Evolutionary conservation across 176 grass and related monocot species (phyloP), one percentile per base, ranked within the genome.

Genomic region (Panicum miliaceum): DNA sequence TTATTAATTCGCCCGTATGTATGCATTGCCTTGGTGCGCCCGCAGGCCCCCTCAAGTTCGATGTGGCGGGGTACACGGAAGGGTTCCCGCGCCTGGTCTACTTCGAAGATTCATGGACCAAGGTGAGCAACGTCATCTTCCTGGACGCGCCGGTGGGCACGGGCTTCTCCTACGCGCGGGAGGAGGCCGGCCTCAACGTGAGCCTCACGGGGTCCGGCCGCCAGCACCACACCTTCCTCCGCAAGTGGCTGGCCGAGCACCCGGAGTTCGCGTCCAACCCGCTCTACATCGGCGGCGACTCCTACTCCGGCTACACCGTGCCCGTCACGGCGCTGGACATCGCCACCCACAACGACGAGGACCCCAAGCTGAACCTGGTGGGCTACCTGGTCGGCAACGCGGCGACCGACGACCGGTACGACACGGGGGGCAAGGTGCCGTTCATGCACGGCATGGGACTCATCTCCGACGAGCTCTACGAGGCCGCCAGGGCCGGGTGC

Each of bases 281-380:
- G 32, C 83, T 96, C 38, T 96, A 96, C 84, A 89, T 96, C 82
- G 85, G 88, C 73, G 94, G 94, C n/a, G 94, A 96, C 85, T 96
- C 94, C 43, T 93, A 93, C 75, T 90, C 94, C 35, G 94, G 94
- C 42, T 86, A 90, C 78, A 89, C 88, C 8, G 89, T 96, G 29
- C 89, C 94, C 8, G 84, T 97, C 1, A 47, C 90, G 15, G 82
- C 89, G 14, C 68, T 87, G 35, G 81, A 91, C 68, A 86, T 96
- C 74, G 86, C 86, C 32, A 12, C 57, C 72, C 7, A 46, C 41
- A 56, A 16, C 2, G 59, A 25, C 22, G 18, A 6, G 3, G 12
- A 20, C 10, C 22, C 0, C 0, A 2, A 18, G 37, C 74, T 77
- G 0, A 90, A 93, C 66, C 74, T 85, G 15, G 56, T 64, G 19